A percentile compares a stretch with the other conserved stretches of the same genome.
Evolutionary conservation across 2,329 filamentous ascomycete species (phyloP).

Genomic region (Chlorencoelia australis): DNA sequence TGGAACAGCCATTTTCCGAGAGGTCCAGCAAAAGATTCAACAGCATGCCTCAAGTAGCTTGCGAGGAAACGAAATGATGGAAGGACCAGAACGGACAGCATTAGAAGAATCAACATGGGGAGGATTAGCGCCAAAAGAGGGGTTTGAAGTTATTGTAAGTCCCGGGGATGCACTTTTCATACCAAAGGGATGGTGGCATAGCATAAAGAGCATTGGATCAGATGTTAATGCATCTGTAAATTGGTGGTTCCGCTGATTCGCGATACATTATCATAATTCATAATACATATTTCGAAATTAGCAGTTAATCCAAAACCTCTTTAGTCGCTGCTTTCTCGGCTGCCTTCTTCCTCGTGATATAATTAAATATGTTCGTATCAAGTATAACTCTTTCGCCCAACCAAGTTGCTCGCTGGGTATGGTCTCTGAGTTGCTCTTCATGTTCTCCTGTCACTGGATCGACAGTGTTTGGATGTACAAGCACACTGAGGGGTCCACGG

Average conservation of each 20-base stretch:
- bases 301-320: background rate
- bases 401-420: slow-evolving; percentile 60
- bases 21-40: slow-evolving; percentile 31
- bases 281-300: background rate
- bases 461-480: slow-evolving; percentile 78
- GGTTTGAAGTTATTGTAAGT: slow-evolving; percentile 37
- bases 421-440: slow-evolving; percentile 24
- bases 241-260: slow-evolving; percentile 38
- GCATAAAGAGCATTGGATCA: slow-evolving; percentile 53
- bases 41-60: slow-evolving; percentile 35
- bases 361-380: slow-evolving; percentile 42
- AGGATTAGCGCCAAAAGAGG: slow-evolving; percentile 8
- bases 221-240: slow-evolving; percentile 38
- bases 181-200: slow-evolving; percentile 81
- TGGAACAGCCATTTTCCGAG: slow-evolving; percentile 55
- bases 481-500: slow-evolving; percentile 65
- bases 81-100: slow-evolving; percentile 56
- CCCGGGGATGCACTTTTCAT: slow-evolving; percentile 69
- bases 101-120: slow-evolving; percentile 66
- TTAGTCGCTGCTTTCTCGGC: background rate
- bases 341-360: slow-evolving; percentile 4
- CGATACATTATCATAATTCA: no score
- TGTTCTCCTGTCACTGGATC: slow-evolving; percentile 37
- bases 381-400: slow-evolving; percentile 58
- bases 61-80: slow-evolving; percentile 85